Evolutionary conservation across 495 filamentous ascomycete genomes (phyloP).

Genomic region (Hypoxylon cercidicola): DNA sequence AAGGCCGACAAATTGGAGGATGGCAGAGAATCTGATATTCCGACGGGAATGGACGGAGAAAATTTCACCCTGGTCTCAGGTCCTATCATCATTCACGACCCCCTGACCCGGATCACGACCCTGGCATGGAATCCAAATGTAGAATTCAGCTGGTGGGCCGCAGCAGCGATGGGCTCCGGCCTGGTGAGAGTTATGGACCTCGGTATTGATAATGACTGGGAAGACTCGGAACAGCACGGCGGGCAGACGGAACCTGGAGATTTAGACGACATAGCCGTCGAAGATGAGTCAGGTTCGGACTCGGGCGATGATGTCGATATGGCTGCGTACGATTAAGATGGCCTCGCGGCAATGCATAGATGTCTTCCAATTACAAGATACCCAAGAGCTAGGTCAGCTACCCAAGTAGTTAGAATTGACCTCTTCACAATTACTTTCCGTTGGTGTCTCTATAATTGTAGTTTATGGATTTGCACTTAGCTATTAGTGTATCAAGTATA

Average conservation of each 20-base stretch:
- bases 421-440: background rate
- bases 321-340: conserved; percentile 4
- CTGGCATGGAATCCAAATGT: conserved; percentile 60
- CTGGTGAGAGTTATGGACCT: conserved; percentile 59
- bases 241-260: conserved; percentile 6
- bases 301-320: conserved; percentile 33
- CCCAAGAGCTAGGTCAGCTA: background rate
- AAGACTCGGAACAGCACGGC: conserved; percentile 1
- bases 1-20: conserved; percentile 53
- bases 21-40: conserved; percentile 33
- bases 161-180: conserved; percentile 61
- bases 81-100: conserved; percentile 55
- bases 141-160: conserved; percentile 62
- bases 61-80: conserved; percentile 48
- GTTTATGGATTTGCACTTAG: background rate
- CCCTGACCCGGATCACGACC: conserved; percentile 56
- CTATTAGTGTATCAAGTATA: background rate
- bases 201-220: conserved; percentile 44
- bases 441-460: background rate
- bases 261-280: conserved; percentile 8
- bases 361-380: conserved; percentile 8
- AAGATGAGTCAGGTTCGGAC: conserved; percentile 19
- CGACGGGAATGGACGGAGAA: conserved; percentile 25
- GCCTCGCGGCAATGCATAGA: background rate
- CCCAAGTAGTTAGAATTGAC: background rate